Evolutionary conservation across 108 stramenopile genomes (phyloP), one percentile per base, ranked within the genome.

Genomic region (Fragilaria radians): DNA sequence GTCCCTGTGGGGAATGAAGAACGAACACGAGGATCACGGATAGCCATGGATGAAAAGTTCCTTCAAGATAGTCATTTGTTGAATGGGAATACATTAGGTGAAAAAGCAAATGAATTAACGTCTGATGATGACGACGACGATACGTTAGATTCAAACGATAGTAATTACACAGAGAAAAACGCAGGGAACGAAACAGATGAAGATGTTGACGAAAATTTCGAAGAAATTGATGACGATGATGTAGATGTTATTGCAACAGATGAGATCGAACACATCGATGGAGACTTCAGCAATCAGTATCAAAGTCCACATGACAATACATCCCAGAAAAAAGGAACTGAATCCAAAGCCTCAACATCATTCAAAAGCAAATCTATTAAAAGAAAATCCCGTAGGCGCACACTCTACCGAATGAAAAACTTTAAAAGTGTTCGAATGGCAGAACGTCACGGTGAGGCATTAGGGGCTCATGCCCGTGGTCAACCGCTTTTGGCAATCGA

Each of bases 401-500:
- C 71, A 17, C 28, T 83, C 59, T 79, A 79, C 46, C 76, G 82
- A 31, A 54, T 92, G 48, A 56, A 59, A 34, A 86, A 92, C 27
- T 86, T 92, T 53, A 71, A 81, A 49, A 86, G 84, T 29, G 59
- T 74, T 21, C 67, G 72, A 45, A 73, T 92, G 71, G 83, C 86
- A 19, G 68, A 86, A 36, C 64, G 74, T 33, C 87, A 88, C 48
- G 91, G 91, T 34, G 79, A 86, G 22, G 91, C 91, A 26, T 61
- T 92, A 18, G 79, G 64, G 17, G 86, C 85, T 14, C 86, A 88
- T 58, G 79, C 85, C 33, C 58, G 76, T 36, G 91, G 91, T 9
- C 59, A 70, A 52, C 80, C 78, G 3, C 65, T 58, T 49, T 29
- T 71, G 18, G 86, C 91, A 0, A 76, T 92, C 46, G 66, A 82